Evolutionary conservation across 371 early-diverging fungal genomes (phyloP).

Genomic region (Mucor plumbeus): DNA sequence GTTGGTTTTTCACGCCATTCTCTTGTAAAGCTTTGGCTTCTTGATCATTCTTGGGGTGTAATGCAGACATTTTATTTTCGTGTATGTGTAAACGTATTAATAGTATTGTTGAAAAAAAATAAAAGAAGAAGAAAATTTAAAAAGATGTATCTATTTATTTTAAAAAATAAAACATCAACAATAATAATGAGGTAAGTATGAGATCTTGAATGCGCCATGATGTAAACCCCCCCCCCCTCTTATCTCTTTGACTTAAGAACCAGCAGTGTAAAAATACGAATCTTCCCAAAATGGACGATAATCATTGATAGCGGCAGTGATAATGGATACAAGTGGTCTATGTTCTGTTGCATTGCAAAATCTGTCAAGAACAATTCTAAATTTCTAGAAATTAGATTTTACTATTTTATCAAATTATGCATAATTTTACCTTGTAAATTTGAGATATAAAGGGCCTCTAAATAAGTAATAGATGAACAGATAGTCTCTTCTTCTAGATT

Average conservation of each 20-base stretch:
- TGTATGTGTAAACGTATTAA: not conserved
- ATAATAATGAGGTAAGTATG: not conserved
- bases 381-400: not conserved
- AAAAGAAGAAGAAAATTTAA: not conserved
- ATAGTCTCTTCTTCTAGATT: conserved; percentile 39
- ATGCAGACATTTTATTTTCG: conserved; percentile 3
- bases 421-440: conserved; percentile 37
- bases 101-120: too few relatives aligned
- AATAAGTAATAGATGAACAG: conserved; percentile 43
- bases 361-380: conserved; percentile 29
- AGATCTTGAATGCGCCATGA: not conserved
- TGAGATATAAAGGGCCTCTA: conserved; percentile 37
- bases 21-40: conserved; percentile 5
- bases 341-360: conserved; percentile 48
- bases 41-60: conserved; percentile 3
- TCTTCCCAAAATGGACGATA: conserved; percentile 54
- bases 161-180: not conserved
- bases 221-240: too few relatives aligned
- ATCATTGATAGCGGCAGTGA: conserved; percentile 48
- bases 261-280: conserved; percentile 49
- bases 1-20: conserved; percentile 1
- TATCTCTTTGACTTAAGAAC: conserved; percentile 32
- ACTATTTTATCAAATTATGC: not conserved
- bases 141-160: not conserved
- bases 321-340: conserved; percentile 42